These are phyloP conservation scores for Ophiocordyceps camponoti-rufipedis DNA, from an alignment of 2,329 filamentous ascomycete genomes.

Conservation along the genomic window DNA sequence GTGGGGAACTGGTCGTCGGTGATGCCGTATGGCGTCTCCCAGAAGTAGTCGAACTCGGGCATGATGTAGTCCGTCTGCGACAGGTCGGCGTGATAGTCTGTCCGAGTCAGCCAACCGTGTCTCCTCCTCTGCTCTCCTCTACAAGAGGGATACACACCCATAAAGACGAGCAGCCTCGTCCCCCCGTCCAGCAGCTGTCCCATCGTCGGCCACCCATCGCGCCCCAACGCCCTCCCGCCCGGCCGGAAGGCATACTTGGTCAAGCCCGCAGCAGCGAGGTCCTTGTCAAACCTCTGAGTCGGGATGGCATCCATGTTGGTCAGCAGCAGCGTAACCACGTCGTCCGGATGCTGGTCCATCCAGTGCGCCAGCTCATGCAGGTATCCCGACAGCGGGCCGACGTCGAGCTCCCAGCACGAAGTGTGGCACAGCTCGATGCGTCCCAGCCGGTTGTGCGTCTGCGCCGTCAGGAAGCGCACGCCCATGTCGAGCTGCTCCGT, in stretches of 20 bases:
- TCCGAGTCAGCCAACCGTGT: too few species aligned
- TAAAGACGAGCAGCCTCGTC: conserved; percentile 51
- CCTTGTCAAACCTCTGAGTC: conserved; percentile 32
- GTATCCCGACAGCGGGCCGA: conserved; percentile 35
- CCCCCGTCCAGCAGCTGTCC: conserved; percentile 41
- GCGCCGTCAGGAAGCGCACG: conserved; percentile 44
- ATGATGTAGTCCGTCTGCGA: conserved; percentile 41
- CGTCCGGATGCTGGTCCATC: conserved; percentile 37
- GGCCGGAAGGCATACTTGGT: conserved; percentile 38
- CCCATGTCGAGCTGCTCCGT: conserved; percentile 40
- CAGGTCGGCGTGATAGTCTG: conserved; percentile 41
- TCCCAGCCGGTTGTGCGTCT: conserved; percentile 36
- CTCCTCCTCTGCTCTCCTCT: too few species aligned
- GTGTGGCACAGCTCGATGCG: conserved; percentile 46
- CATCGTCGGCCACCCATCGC: conserved; percentile 50
- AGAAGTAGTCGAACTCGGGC: conserved; percentile 46
- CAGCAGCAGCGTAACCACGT: conserved; percentile 44
- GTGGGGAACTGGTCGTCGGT: conserved; percentile 38
- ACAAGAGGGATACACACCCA: conserved; percentile 28
- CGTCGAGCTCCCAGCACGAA: conserved; percentile 38
- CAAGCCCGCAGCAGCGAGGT: conserved; percentile 37
- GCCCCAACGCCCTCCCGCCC: conserved; percentile 13
- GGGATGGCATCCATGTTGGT: conserved; percentile 43
- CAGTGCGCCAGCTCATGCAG: conserved; percentile 39
- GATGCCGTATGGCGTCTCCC: conserved; percentile 56